Evolutionary conservation across 805 yeast genomes (phyloP), one percentile per base, ranked within the genome.

Genomic region (Saccharomyces kudriavzevii): DNA sequence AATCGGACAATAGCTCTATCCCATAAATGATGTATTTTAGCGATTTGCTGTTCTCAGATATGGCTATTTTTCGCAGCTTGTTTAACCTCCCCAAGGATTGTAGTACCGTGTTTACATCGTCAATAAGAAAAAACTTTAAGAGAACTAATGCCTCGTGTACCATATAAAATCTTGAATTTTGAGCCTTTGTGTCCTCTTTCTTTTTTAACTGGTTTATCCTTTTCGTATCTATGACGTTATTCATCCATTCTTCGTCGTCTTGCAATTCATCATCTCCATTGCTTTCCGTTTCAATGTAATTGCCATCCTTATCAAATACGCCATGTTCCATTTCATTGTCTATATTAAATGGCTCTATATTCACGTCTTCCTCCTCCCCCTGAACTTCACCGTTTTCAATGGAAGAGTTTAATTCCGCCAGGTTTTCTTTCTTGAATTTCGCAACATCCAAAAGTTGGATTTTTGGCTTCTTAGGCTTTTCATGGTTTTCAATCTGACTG

Each of bases 311-410:
- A 58, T 81, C 84, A 56, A 79, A 77, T 3, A 58, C 64, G 0
- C 85, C 86, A 46, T 72, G 73, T 48, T 72, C 70, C n/a, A 69
- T 63, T 60, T 82, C 87, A 30, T 77, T 72, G 9, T 73, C 65
- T 40, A 82, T 60, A 62, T 77, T 73, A 61, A 82, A 82, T 0
- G 82, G 76, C 57, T 82, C 87, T 0, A 81, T 58, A 52, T 71
- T 68, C 9, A 77, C 58, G 14, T 52, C 63, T 24, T 55, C 58
- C 2, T 55, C 61, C 27, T 59, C 60, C 14, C 62, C 59, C 2
- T 58, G 60, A 58, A 24, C 58, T 52, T 9, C 29, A 55, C 22
- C 5, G 10, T 35, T 35, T 2, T 6, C 43, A 17, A 35, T 20
- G 5, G 20, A 5, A 35, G 5, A 8, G 17, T 35, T 24, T 20